These are phyloP conservation scores for Malassezia pachydermatis DNA, from an alignment of 1,284 basidiomycete genomes.

Conservation along the genomic window DNA sequence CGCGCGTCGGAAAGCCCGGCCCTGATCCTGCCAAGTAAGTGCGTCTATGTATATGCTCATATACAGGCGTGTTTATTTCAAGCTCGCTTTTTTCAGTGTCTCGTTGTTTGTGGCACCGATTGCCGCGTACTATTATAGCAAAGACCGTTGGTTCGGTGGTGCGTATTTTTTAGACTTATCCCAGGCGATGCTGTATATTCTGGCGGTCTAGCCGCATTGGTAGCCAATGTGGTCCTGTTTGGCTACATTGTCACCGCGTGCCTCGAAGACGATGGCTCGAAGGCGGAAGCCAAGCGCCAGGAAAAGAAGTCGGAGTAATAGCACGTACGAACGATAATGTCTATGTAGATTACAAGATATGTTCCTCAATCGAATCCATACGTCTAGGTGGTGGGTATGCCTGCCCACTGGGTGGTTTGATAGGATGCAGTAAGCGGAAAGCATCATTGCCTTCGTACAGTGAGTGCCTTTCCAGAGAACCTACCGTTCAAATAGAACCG, in stretches of 20 bases:
- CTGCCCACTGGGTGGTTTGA: constrained; percentile 2
- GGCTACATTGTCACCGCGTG: constrained; percentile 42
- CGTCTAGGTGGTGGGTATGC: neutral
- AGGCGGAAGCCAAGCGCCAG: too few relatives aligned
- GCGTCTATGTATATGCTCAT: neutral
- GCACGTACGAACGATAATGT: neutral
- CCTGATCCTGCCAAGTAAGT: constrained; percentile 14
- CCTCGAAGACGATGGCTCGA: constrained; percentile 31
- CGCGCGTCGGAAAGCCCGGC: constrained; percentile 13
- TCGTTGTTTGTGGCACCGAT: constrained; percentile 41
- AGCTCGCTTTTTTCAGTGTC: constrained; percentile 38
- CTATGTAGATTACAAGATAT: neutral
- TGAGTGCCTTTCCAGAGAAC: constrained; percentile 4
- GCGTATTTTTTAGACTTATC: neutral
- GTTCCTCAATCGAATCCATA: neutral
- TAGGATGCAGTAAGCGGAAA: constrained; percentile 34
- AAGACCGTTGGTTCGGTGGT: constrained; percentile 33
- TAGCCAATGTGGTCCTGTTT: constrained; percentile 41
- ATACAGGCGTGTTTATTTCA: constrained; percentile 36
- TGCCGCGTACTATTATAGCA: constrained; percentile 34
- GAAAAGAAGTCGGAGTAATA: too few relatives aligned
- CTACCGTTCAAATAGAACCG: constrained; percentile 84
- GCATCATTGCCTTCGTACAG: constrained; percentile 34
- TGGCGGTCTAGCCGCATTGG: constrained; percentile 42
- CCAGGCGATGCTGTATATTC: constrained; percentile 42